Evolutionary conservation across 129 eudicot species (phyloP), one percentile per base, ranked within the genome.

Genomic region (Flaveria sonorensis): DNA sequence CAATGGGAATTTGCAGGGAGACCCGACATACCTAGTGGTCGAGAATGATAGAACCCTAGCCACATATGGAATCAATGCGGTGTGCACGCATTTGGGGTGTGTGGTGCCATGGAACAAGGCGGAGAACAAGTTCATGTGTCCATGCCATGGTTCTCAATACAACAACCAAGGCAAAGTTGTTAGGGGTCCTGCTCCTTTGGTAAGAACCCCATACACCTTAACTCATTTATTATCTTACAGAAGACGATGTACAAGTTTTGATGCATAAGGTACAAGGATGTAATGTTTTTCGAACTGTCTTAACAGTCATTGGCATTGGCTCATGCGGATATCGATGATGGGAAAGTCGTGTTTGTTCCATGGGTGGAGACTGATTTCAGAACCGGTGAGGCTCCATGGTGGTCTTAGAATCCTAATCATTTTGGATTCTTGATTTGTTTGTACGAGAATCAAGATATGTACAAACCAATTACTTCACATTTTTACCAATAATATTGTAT

Each of bases 101-200:
- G 99, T 95, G 26, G 99, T 95, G 30, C 99, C 99, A 20, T 95
- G 87, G 89, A 95, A 95, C 80, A 77, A 86, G 51, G 99, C 99
- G 18, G 99, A 95, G 88, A 91, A 89, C 96, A 95, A 95, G 90
- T 95, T 95, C 88, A 84, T 91, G 82, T 95, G 97, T 87, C 99
- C 99, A 3, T 94, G 99, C 92, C 99, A 95, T 62, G 99, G 99
- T 81, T 95, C 99, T 14, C 99, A 91, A 57, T 95, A 95, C 92
- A 86, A 95, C 82, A 86, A 87, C 85, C 96, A 91, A 95, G 99
- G 99, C 70, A 89, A 65, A 75, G 99, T 91, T 71, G 88, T 95
- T 47, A 70, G 99, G 81, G 99, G 99, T 48, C 99, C 97, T 65
- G 99, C 99, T 81, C 99, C 97, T 68, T 66, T 91, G 87, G 96